Percentiles rank a stretch among this genome's conserved stretches.
Evolutionary conservation across 805 yeast species (phyloP).

Genomic region (Metschnikowia orientalis): DNA sequence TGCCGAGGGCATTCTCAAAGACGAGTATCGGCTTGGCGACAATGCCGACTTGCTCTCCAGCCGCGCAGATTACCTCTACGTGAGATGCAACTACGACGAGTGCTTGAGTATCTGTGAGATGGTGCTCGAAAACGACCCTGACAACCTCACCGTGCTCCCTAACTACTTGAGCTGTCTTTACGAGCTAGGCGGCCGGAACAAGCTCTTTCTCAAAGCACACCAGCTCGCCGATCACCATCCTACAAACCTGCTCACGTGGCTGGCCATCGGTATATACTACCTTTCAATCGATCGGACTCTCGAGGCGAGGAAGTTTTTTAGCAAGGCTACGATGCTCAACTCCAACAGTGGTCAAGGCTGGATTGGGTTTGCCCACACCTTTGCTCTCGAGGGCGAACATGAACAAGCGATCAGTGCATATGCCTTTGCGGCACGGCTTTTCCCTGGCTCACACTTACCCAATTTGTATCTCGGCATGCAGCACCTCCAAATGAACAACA

Average conservation of each 20-base stretch:
- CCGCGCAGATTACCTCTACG: conserved; percentile 64
- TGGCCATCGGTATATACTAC: conserved; percentile 89
- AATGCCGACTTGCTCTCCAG: conserved; percentile 68
- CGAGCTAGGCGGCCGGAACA: conserved; percentile 79
- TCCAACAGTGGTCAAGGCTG: conserved; percentile 94
- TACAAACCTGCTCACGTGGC: conserved; percentile 78
- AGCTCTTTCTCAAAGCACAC: conserved; percentile 75
- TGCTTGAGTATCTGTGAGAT: conserved; percentile 72
- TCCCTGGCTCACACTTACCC: conserved; percentile 89
- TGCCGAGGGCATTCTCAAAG: conserved; percentile 60
- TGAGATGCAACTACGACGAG: conserved; percentile 73
- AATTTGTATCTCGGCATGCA: conserved; percentile 93
- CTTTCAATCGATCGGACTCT: conserved; percentile 63
- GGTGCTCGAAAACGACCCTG: conserved; percentile 55
- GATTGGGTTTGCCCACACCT: conserved; percentile 98
- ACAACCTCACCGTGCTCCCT: conserved; percentile 69
- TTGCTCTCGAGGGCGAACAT: conserved; percentile 97
- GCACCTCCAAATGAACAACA: conserved; percentile 80
- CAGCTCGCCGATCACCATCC: conserved; percentile 83
- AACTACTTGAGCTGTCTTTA: conserved; percentile 77
- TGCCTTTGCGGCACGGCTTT: conserved; percentile 89
- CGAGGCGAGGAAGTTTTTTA: conserved; percentile 84
- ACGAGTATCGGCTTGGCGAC: conserved; percentile 65
- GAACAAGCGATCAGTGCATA: conserved; percentile 97
- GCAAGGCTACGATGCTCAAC: conserved; percentile 81